Percentiles rank a stretch among this genome's conserved stretches.
Evolutionary conservation across 2,329 filamentous ascomycete species (phyloP).

Genomic region (Ascosphaera acerosa): DNA sequence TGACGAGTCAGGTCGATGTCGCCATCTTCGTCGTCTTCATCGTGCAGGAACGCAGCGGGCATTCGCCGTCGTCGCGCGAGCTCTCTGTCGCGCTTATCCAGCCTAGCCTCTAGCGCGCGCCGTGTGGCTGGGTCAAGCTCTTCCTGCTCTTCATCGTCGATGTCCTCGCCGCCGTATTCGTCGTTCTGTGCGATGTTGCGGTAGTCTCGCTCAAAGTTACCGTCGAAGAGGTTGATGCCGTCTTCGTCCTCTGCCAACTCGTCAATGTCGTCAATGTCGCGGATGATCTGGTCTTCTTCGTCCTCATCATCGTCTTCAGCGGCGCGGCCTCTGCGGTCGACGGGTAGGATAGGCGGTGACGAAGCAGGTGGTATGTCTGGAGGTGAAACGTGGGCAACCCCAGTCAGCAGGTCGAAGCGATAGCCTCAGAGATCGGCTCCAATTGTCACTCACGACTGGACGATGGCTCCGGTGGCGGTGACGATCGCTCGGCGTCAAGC

Average conservation of each 20-base stretch:
- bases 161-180: slow-evolving; percentile 30
- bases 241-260: slow-evolving; percentile 45
- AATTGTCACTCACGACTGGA: slow-evolving; percentile 39
- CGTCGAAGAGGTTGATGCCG: slow-evolving; percentile 42
- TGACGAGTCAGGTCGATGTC: slow-evolving; percentile 67
- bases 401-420: slow-evolving; percentile 4
- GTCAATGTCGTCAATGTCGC: slow-evolving; percentile 40
- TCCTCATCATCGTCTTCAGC: slow-evolving; percentile 20
- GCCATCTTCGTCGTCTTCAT: slow-evolving; percentile 66
- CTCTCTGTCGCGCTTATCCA: slow-evolving; percentile 37
- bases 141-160: slow-evolving; percentile 40
- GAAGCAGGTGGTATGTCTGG: slow-evolving; percentile 23
- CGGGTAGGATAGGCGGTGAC: slow-evolving; percentile 32
- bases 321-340: slow-evolving; percentile 17
- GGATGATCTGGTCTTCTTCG: slow-evolving; percentile 32
- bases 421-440: too few species aligned
- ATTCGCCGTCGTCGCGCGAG: slow-evolving; percentile 31
- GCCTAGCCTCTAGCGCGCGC: slow-evolving; percentile 33
- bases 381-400: slow-evolving; percentile 6
- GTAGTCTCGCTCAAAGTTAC: slow-evolving; percentile 40
- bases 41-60: slow-evolving; percentile 36
- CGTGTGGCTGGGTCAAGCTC: slow-evolving; percentile 31
- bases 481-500: slow-evolving; percentile 38
- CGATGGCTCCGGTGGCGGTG: slow-evolving; percentile 32
- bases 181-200: slow-evolving; percentile 20